A percentile compares a stretch with the other conserved stretches of the same genome.
These are phyloP conservation scores for Agrocybe praecox DNA, from an alignment of 768 basidiomycete species.

Conservation along the genomic window DNA sequence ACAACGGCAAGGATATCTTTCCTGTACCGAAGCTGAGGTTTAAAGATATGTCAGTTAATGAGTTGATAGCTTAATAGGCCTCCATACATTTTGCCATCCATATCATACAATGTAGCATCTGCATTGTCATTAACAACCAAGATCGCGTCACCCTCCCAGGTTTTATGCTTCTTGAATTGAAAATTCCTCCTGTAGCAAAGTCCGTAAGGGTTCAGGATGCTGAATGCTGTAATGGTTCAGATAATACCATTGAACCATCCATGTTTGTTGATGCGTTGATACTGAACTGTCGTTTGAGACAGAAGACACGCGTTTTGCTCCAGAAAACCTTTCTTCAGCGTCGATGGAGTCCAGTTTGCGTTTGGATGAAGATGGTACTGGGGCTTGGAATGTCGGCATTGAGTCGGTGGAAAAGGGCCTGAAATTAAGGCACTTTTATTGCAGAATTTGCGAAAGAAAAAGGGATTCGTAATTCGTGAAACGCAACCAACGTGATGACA, in stretches of 20 bases:
- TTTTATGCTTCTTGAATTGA: conserved; percentile 84
- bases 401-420: background rate
- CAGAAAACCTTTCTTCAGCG: conserved; percentile 23
- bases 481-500: too few species aligned
- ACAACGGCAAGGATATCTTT: conserved; percentile 43
- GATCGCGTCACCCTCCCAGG: conserved; percentile 87
- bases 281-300: background rate
- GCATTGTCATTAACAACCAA: conserved; percentile 46
- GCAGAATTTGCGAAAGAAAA: background rate
- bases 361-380: conserved; percentile 24
- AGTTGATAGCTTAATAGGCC: background rate
- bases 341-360: conserved; percentile 24
- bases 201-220: background rate
- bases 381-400: conserved; percentile 32
- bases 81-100: conserved; percentile 66
- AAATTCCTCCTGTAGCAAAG: conserved; percentile 53
- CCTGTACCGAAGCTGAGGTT: conserved; percentile 52
- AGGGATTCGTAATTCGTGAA: background rate
- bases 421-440: background rate
- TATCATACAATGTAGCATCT: conserved; percentile 57
- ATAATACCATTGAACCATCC: conserved; percentile 80
- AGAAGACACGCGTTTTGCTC: conserved; percentile 32
- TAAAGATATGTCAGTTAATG: background rate
- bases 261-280: conserved; percentile 27
- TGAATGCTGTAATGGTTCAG: background rate